Evolutionary conservation across 352 stramenopile genomes (phyloP).

Genomic region (Blastocystis sp.): DNA sequence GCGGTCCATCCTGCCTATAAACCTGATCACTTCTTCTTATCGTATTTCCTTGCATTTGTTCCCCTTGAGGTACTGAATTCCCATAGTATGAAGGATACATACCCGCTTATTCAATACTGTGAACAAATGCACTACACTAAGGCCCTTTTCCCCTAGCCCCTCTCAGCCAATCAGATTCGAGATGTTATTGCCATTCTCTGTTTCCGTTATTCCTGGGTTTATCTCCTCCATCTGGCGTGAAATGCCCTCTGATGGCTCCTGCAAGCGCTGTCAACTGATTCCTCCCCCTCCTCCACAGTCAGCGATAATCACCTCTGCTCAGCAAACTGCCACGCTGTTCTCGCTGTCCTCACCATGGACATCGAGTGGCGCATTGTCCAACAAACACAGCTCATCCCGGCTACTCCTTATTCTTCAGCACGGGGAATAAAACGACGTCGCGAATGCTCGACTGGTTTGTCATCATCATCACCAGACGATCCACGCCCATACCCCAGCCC

Average conservation of each 20-base stretch:
- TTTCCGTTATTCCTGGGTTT: no score
- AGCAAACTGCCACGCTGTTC: no score
- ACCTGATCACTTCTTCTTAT: constrained; percentile 16
- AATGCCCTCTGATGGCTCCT: no score
- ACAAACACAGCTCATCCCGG: constrained; percentile 3
- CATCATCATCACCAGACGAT: constrained; percentile 94
- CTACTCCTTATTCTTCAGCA: constrained; percentile 78
- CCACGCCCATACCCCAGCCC: constrained; percentile 94
- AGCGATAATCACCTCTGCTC: no score
- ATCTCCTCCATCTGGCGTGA: no score
- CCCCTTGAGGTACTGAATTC: constrained; percentile 1
- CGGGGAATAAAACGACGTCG: constrained; percentile 88
- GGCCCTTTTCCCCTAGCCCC: background rate
- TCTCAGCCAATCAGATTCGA: constrained; percentile 16
- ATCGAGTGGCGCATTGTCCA: no score
- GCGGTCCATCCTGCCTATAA: constrained; percentile 55
- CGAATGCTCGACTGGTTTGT: constrained; percentile 88
- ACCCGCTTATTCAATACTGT: background rate
- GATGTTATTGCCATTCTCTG: background rate
- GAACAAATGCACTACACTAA: background rate
- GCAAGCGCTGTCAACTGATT: no score
- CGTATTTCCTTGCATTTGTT: constrained; percentile 37
- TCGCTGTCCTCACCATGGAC: no score
- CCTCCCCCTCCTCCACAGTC: no score
- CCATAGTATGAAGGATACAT: constrained; percentile 63